phyloP scores from a whole-genome alignment of 2,329 filamentous ascomycete genomes.

The Neofusicoccum ribis region DNA sequence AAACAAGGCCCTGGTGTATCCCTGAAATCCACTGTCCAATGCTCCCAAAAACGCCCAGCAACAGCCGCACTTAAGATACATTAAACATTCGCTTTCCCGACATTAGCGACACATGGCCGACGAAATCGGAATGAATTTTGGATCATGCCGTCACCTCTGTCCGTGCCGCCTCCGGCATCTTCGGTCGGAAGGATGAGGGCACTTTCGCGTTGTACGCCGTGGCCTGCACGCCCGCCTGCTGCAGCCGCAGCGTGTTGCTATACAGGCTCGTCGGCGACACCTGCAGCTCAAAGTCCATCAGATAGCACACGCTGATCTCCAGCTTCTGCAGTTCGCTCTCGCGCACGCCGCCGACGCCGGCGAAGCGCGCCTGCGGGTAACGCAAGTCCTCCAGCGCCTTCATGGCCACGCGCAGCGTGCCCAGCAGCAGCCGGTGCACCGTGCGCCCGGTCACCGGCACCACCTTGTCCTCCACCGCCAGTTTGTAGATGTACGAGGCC shows the following conservation, averaged over 20 bases:
- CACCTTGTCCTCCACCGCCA: constrained; percentile 71
- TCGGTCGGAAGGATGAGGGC: constrained; percentile 36
- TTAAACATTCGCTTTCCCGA: not conserved
- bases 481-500: constrained; percentile 80
- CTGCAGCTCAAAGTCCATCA: constrained; percentile 43
- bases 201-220: constrained; percentile 35
- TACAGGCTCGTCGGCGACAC: constrained; percentile 37
- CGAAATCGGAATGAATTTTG: not conserved
- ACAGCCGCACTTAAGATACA: not conserved
- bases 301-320: constrained; percentile 70
- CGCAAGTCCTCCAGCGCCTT: constrained; percentile 93
- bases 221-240: constrained; percentile 41
- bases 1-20: not conserved
- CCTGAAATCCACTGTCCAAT: not conserved
- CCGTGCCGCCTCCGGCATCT: constrained; percentile 22
- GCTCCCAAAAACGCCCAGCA: constrained; percentile 10
- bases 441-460: constrained; percentile 82
- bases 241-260: constrained; percentile 35
- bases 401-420: constrained; percentile 82
- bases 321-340: constrained; percentile 77
- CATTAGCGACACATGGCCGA: not conserved
- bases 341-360: constrained; percentile 85
- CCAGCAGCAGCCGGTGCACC: constrained; percentile 81
- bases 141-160: constrained; percentile 16
- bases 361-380: constrained; percentile 80